A percentile compares a stretch with the other conserved stretches of the same genome.
These are phyloP conservation scores for Stagonosporopsis vannaccii DNA, from an alignment of 2,329 filamentous ascomycete species.

Conservation along the genomic window DNA sequence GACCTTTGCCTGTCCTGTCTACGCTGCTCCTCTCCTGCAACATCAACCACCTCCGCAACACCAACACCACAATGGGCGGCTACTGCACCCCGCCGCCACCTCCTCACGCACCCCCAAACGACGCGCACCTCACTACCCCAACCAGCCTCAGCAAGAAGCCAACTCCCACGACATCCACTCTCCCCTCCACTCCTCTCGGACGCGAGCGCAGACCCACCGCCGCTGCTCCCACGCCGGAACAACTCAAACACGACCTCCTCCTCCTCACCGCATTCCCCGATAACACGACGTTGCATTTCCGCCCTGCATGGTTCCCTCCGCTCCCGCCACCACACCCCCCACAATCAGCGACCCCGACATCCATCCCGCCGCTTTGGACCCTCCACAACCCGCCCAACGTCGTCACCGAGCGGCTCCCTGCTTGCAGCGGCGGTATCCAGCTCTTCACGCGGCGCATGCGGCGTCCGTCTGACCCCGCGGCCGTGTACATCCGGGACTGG, in stretches of 20 bases:
- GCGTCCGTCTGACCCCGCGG: constrained; percentile 17
- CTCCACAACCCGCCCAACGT: constrained; percentile 42
- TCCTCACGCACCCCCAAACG: too few relatives aligned
- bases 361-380: constrained; percentile 31
- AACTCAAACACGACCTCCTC: constrained; percentile 38
- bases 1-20: too few relatives aligned
- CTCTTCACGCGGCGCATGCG: constrained; percentile 36
- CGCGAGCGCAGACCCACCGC: too few relatives aligned
- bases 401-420: constrained; percentile 33
- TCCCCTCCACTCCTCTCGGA: too few relatives aligned
- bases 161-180: too few relatives aligned
- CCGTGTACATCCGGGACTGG: constrained; percentile 33
- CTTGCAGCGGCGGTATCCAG: neutral
- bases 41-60: neutral
- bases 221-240: constrained; percentile 21
- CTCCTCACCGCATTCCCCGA: constrained; percentile 37
- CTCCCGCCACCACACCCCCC: neutral
- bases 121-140: neutral
- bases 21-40: too few relatives aligned
- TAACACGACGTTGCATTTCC: constrained; percentile 39
- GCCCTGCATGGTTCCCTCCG: constrained; percentile 34
- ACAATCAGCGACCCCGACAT: too few relatives aligned
- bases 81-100: neutral
- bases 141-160: neutral
- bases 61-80: neutral